Evolutionary conservation across 176 grass and related monocot species (phyloP).

Genomic region (Cymbopogon citratus): DNA sequence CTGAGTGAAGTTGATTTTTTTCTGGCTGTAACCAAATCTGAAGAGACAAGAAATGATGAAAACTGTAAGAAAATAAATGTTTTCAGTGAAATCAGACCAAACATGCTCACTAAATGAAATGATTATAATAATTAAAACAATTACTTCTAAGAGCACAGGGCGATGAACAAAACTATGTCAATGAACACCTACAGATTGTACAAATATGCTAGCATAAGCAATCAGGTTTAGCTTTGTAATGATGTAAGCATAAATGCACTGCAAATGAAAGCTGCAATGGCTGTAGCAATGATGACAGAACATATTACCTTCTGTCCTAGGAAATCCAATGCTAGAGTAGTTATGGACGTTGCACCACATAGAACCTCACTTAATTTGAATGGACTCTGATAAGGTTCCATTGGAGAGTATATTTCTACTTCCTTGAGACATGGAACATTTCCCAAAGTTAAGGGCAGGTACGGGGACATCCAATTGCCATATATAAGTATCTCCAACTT

Average conservation of each 20-base stretch:
- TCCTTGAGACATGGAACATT: neutral
- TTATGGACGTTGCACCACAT: neutral
- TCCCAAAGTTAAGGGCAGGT: neutral
- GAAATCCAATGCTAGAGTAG: neutral
- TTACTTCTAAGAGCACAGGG: no score
- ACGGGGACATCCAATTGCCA: neutral
- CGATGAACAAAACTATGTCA: no score
- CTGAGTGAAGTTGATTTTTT: neutral
- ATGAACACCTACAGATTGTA: no score
- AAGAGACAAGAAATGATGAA: neutral
- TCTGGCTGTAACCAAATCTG: constrained; percentile 10
- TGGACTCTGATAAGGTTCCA: neutral
- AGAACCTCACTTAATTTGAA: constrained; percentile 20
- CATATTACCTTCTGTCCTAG: neutral
- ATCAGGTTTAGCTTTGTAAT: no score
- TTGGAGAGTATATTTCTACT: neutral
- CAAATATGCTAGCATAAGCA: no score
- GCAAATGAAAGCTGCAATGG: neutral
- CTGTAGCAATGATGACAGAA: neutral
- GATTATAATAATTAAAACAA: no score
- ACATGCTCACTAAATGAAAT: no score
- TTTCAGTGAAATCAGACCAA: no score
- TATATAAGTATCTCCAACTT: neutral
- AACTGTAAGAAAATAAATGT: no score
- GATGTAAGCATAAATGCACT: neutral